Evolutionary conservation across 1,284 basidiomycete species (phyloP), one percentile per base, ranked within the genome.

Genomic region (Boletellus deceptivus): DNA sequence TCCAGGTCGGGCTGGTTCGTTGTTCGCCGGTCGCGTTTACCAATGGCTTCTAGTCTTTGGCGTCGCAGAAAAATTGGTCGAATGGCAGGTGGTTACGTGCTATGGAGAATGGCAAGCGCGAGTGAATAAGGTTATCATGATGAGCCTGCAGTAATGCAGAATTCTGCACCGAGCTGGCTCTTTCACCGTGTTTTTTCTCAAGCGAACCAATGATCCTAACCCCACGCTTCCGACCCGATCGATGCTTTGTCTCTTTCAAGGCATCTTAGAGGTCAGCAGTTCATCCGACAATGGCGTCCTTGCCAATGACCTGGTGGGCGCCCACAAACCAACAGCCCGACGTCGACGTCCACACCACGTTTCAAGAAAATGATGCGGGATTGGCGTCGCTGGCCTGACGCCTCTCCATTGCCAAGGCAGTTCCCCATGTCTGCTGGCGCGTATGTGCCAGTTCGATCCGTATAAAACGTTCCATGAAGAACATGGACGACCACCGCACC

Each of bases 1-100:
- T 31, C 20, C 10, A 5, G 18, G 22, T 22, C 33, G 57, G 60
- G 17, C 61, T 43, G 35, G 59, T 45, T 65, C 42, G 41, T 14
- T 8, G 6, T 24, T 38, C 3, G 18, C n/a, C n/a, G 27, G n/a
- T 6, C 40, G 9, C n/a, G 14, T 40, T 36, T 22, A 17, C 36
- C 33, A 48, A 18, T 13, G 8, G n/a, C 42, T 24, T 20, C 14
- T 3, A 18, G 42, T 17, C 20, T 43, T 4, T 20, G 17, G 1
- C 2, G 38, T 42, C n/a, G 48, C 45, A 20, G 38, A 44, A 4
- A 4, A 34, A 27, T 33, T 45, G 43, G 14, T 24, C 17, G 4
- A 22, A 13, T 34, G 20, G 13, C 6, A 6, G 4, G 31, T 14
- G 11, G 20, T 25, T 27, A 35, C n/a, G 45, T 39, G 4, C 8